Percentiles rank a stretch among this genome's conserved stretches.
phyloP scores from a whole-genome alignment of 345 rosid genomes.

The Salix dunnii region DNA sequence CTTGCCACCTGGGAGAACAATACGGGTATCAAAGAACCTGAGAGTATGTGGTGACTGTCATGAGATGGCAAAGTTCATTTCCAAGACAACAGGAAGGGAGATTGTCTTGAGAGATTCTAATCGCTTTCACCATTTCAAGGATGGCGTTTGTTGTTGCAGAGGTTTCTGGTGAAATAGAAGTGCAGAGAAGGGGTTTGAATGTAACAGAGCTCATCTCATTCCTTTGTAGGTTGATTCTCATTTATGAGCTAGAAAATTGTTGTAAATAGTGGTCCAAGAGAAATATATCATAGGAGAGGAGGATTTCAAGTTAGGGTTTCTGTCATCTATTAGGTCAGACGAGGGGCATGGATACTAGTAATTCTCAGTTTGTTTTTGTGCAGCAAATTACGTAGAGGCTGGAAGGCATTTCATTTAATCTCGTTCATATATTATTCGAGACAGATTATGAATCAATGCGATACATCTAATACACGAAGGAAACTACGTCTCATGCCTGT shows the following conservation, averaged over 20 bases:
- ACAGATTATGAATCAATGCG: neutral
- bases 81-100: slow-evolving; percentile 25
- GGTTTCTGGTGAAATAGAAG: slow-evolving; percentile 34
- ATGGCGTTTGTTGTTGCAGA: slow-evolving; percentile 35
- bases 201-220: neutral
- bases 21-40: slow-evolving; percentile 29
- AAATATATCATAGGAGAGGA: neutral
- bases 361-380: neutral
- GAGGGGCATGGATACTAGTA: too few relatives aligned
- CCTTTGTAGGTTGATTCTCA: neutral
- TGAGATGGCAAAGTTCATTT: slow-evolving; percentile 32
- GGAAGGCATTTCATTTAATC: neutral
- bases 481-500: too few relatives aligned
- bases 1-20: slow-evolving; percentile 25
- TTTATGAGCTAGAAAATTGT: neutral
- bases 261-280: neutral
- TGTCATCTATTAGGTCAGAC: neutral
- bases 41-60: slow-evolving; percentile 36
- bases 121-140: slow-evolving; percentile 38
- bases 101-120: slow-evolving; percentile 36
- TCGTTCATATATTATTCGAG: neutral
- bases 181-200: neutral
- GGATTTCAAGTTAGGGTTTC: neutral
- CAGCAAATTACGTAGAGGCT: neutral
- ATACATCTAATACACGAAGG: neutral